Base-by-base conservation (phyloP, 306 rosid genomes). In the Glycine latifolia region DNA sequence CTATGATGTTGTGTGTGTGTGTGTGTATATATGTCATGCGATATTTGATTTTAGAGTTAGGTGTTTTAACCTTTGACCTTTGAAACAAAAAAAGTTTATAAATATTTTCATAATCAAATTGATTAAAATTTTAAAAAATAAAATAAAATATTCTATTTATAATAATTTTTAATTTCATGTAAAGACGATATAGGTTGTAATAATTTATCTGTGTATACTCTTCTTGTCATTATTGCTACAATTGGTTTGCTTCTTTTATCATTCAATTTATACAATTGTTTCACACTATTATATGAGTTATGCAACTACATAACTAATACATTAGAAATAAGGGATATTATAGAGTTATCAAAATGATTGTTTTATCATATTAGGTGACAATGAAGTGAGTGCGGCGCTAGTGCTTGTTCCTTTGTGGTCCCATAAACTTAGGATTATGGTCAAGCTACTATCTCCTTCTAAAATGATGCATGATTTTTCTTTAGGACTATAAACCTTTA, bases 181-280 rank as follows among this genome's bases (percentile, higher is more conserved):
- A 20, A 20, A 0, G 1, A 20, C 26, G 1, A 20, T 20, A 20
- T n/a, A n/a, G 1, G 26, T 20, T 20, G 1, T 20, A 20, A 20
- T 1, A 20, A 20, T 20, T 20, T 20, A 1, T 20, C 58, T 10
- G 6, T 15, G 6, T 55, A 8, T 15, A 55, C 2, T 55, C 31
- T 15, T 55, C 31, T 86, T 9, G 89, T 84, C 8, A 81, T 0
- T 3, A 87, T 89, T 46, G 44, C 79, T 78, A 12, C 16, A 13
- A 52, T 52, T 52, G 52, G 12, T 2, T 13, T 0, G 16, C 58
- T 52, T 52, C 16, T 7, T 15, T 0, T 2, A 5, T 2, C 0
- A n/a, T 5, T 1, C 6, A 0, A 52, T 52, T 52, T 14, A 2
- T 52, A 13, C 5, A 2, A 12, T 52, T 14, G 5, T 4, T 4